These are phyloP conservation scores for Lecanoromycetidae sp. DNA, from an alignment of 2,329 filamentous ascomycete genomes.

Conservation along the genomic window DNA sequence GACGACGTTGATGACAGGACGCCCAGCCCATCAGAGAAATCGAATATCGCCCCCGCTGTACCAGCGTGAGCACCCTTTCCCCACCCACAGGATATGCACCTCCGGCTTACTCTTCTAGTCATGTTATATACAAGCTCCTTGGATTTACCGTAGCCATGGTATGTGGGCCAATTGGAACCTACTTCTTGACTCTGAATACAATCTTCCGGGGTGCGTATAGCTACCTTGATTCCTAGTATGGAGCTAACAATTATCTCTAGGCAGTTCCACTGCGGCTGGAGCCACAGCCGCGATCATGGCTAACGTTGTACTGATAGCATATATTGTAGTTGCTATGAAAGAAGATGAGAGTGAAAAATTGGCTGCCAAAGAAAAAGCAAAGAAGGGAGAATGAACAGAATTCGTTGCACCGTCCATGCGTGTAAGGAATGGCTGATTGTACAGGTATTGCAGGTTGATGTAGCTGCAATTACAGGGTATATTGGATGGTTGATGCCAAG, in stretches of 20 bases:
- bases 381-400: conserved; percentile 27
- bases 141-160: conserved; percentile 90
- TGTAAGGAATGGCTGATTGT: background rate
- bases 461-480: too few species aligned
- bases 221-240: background rate
- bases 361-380: conserved; percentile 45
- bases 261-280: conserved; percentile 79
- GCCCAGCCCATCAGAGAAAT: conserved; percentile 41
- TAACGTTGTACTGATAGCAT: conserved; percentile 81
- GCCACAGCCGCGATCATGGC: conserved; percentile 77
- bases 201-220: conserved; percentile 58
- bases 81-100: background rate
- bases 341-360: conserved; percentile 74
- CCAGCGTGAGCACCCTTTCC: conserved; percentile 49
- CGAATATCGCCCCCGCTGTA: conserved; percentile 69
- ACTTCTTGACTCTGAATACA: conserved; percentile 66
- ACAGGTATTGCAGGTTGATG: too few species aligned
- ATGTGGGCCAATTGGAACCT: conserved; percentile 71
- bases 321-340: conserved; percentile 79
- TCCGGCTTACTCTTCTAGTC: conserved; percentile 33
- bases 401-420: background rate
- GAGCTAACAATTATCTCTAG: conserved; percentile 33
- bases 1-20: conserved; percentile 38
- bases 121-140: conserved; percentile 81
- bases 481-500: too few species aligned